These are phyloP conservation scores for Solanum clarkiae DNA, from an alignment of 257 asterid genomes.

Conservation along the genomic window DNA sequence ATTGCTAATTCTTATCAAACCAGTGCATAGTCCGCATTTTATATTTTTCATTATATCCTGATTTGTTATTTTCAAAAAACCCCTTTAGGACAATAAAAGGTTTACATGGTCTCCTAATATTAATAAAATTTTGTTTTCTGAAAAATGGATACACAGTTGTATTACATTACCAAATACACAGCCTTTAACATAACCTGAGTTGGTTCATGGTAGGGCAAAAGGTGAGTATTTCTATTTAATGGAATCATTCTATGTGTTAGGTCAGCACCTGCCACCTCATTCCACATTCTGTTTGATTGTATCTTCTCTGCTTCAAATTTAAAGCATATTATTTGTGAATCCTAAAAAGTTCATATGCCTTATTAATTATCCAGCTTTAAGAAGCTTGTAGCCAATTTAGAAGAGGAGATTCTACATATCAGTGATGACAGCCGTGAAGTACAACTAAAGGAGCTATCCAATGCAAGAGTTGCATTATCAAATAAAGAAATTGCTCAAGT, in stretches of 20 bases:
- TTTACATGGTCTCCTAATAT: background rate
- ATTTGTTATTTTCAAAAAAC: background rate
- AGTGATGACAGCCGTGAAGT: slow-evolving; percentile 16
- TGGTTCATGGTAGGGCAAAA: background rate
- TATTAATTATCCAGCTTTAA: slow-evolving; percentile 46
- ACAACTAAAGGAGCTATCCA: slow-evolving; percentile 23
- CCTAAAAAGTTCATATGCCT: background rate
- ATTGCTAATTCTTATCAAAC: background rate
- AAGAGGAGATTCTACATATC: slow-evolving; percentile 47
- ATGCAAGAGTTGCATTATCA: slow-evolving; percentile 17
- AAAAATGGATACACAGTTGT: background rate
- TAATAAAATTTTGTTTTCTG: background rate
- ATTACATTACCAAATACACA: background rate
- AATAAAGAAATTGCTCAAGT: slow-evolving; percentile 43
- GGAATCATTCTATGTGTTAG: background rate
- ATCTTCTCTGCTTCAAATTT: background rate
- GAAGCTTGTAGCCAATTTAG: slow-evolving; percentile 59
- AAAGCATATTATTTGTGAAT: background rate
- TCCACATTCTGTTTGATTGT: background rate
- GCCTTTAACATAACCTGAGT: background rate
- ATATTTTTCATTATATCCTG: background rate
- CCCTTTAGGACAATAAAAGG: background rate
- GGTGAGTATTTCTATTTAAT: background rate
- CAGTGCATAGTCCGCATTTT: background rate
- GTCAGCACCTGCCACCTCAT: background rate